Evolutionary conservation across 148 eudicot genomes (phyloP).

Genomic region (Agrostemma githago): DNA sequence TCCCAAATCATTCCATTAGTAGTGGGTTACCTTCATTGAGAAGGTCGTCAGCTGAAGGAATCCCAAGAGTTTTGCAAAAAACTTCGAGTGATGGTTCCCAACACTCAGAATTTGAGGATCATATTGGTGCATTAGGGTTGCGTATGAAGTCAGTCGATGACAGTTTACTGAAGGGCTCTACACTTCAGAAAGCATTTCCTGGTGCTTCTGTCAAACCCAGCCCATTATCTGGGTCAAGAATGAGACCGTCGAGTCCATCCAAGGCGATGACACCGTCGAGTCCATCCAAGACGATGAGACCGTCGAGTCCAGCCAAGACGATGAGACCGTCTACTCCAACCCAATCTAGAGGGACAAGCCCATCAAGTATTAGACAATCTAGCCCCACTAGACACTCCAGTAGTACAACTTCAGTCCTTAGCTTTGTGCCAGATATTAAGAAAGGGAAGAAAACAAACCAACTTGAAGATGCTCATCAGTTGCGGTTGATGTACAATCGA

Average conservation of each 20-base stretch:
- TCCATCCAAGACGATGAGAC: slow-evolving; percentile 27
- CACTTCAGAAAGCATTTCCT: slow-evolving; percentile 24
- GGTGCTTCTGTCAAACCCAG: slow-evolving; percentile 42
- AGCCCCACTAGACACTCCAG: slow-evolving; percentile 63
- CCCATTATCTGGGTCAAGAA: slow-evolving; percentile 50
- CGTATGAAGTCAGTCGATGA: slow-evolving; percentile 44
- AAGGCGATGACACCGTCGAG: slow-evolving; percentile 26
- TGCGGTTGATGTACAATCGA: slow-evolving; percentile 73
- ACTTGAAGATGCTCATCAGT: slow-evolving; percentile 84
- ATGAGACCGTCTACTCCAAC: slow-evolving; percentile 44
- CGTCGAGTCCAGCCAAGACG: slow-evolving; percentile 43
- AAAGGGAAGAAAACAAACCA: slow-evolving; percentile 76
- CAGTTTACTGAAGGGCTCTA: slow-evolving; percentile 33
- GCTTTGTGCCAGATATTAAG: slow-evolving; percentile 76
- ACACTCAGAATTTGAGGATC: slow-evolving; percentile 33
- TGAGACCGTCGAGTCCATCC: slow-evolving; percentile 56
- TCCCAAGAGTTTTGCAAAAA: slow-evolving; percentile 49
- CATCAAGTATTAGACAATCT: slow-evolving; percentile 62
- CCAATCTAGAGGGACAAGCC: slow-evolving; percentile 63
- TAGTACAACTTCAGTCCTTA: slow-evolving; percentile 77
- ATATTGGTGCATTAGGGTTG: slow-evolving; percentile 26
- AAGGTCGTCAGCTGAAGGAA: slow-evolving; percentile 63
- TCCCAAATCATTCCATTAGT: slow-evolving; percentile 17
- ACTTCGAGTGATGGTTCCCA: slow-evolving; percentile 41
- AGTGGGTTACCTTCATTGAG: slow-evolving; percentile 44